A percentile compares a stretch with the other conserved stretches of the same genome.
Evolutionary conservation across 2,329 filamentous ascomycete species (phyloP).

Genomic region (Teratosphaeria viscida): DNA sequence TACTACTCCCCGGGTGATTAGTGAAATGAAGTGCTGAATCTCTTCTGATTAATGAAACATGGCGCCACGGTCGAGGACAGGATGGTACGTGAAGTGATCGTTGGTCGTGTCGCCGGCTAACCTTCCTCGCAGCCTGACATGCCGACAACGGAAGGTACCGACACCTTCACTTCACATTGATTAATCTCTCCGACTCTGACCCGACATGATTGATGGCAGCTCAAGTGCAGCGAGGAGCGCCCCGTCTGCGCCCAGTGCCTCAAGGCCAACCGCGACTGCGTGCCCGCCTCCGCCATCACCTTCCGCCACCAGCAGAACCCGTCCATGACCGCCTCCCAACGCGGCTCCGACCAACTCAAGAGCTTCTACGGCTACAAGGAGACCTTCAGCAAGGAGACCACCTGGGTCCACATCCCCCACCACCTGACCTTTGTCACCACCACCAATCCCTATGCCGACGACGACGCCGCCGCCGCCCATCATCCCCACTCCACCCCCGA

Average conservation of each 20-base stretch:
- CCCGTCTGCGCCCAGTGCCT: constrained; percentile 51
- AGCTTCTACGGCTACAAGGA: constrained; percentile 58
- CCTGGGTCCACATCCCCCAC: constrained; percentile 54
- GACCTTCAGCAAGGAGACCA: constrained; percentile 49
- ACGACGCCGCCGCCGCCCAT: constrained; percentile 7
- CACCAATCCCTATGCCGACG: constrained; percentile 50
- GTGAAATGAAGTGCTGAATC: not conserved
- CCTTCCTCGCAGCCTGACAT: constrained; percentile 23
- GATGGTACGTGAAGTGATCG: constrained; percentile 19
- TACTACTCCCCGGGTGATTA: no score
- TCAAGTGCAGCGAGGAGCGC: constrained; percentile 55
- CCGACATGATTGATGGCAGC: constrained; percentile 24
- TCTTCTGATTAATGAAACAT: constrained; percentile 3
- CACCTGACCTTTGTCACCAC: constrained; percentile 53
- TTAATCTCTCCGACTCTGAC: not conserved
- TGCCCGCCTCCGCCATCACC: constrained; percentile 51
- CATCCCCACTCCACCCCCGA: constrained; percentile 3
- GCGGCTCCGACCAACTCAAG: constrained; percentile 40
- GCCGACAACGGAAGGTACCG: constrained; percentile 23
- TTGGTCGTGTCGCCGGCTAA: constrained; percentile 11
- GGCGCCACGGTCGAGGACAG: constrained; percentile 24
- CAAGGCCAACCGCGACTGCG: constrained; percentile 50
- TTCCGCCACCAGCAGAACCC: constrained; percentile 62
- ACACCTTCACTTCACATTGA: no score
- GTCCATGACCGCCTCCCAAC: constrained; percentile 49